phyloP scores from a whole-genome alignment of 208 protist species.

The Leishmania tarentolae region DNA sequence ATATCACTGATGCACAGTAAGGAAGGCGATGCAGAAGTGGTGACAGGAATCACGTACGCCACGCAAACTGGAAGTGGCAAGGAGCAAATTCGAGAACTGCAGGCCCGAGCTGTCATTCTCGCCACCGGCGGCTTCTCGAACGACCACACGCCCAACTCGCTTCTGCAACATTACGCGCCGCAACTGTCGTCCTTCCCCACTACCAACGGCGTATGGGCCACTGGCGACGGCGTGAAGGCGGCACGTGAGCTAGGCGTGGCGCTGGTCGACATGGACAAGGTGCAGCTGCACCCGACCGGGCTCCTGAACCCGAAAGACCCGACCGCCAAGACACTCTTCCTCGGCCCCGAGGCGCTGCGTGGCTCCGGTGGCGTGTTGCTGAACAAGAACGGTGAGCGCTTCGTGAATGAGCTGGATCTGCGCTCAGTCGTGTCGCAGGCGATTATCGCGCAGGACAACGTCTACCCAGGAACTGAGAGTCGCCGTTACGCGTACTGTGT shows the following conservation, averaged over 20 bases:
- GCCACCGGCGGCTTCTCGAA: conserved; percentile 91
- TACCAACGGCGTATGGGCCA: conserved; percentile 91
- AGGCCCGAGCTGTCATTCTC: conserved; percentile 82
- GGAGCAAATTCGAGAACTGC: conserved; percentile 33
- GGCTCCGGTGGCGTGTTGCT: conserved; percentile 94
- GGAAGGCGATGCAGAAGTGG: conserved; percentile 26
- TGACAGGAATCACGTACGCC: conserved; percentile 46
- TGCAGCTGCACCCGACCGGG: conserved; percentile 96
- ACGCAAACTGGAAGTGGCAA: conserved; percentile 17
- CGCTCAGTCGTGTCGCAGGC: conserved; percentile 92
- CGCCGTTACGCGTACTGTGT: conserved; percentile 75
- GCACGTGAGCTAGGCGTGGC: conserved; percentile 60
- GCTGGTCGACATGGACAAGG: conserved; percentile 93
- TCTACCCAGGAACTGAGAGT: conserved; percentile 50
- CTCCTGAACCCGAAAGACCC: conserved; percentile 94
- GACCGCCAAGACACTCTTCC: conserved; percentile 80
- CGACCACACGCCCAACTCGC: conserved; percentile 53
- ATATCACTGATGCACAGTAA: conserved; percentile 38
- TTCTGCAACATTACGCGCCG: conserved; percentile 83
- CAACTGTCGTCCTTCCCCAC: conserved; percentile 74
- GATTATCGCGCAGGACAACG: conserved; percentile 79
- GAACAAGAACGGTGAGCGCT: conserved; percentile 91
- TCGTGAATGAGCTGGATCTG: conserved; percentile 95
- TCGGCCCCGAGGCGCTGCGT: conserved; percentile 95
- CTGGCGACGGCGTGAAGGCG: conserved; percentile 80